phyloP scores from a whole-genome alignment of 768 basidiomycete species.

The Omphalotus guepiniiformis region DNA sequence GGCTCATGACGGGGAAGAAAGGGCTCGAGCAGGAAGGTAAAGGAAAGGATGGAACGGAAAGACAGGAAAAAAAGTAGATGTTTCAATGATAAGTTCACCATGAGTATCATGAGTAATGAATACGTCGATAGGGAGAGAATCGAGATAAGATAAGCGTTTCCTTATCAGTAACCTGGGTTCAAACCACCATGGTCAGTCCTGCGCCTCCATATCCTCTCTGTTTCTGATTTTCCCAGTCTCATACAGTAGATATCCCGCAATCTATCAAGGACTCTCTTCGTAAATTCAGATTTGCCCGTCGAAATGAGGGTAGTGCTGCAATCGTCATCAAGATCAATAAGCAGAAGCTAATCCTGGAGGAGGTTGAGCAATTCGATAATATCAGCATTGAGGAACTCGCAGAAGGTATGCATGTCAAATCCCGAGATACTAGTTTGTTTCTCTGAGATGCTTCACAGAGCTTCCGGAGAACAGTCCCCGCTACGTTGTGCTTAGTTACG shows the following conservation, averaged over 20 bases:
- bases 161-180: too few species aligned
- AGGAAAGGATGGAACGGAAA: background rate
- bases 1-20: slow-evolving; percentile 2
- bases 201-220: background rate
- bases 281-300: slow-evolving; percentile 76
- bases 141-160: background rate
- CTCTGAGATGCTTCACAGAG: slow-evolving; percentile 40
- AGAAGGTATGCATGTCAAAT: slow-evolving; percentile 63
- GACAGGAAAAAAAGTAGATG: background rate
- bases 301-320: slow-evolving; percentile 69
- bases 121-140: background rate
- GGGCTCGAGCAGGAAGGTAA: background rate
- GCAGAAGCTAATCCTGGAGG: slow-evolving; percentile 72
- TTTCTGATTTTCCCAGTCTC: slow-evolving; percentile 36
- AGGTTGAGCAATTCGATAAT: slow-evolving; percentile 74
- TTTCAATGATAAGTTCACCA: background rate
- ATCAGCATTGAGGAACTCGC: slow-evolving; percentile 80
- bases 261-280: slow-evolving; percentile 72
- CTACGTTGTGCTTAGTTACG: slow-evolving; percentile 82
- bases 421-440: background rate
- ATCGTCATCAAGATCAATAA: slow-evolving; percentile 92
- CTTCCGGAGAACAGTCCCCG: slow-evolving; percentile 85
- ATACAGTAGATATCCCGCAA: slow-evolving; percentile 84
- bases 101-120: background rate
- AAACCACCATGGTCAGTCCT: slow-evolving; percentile 11